These are phyloP conservation scores for Sedum album DNA, from an alignment of 164 flowering plant species.

Conservation along the genomic window DNA sequence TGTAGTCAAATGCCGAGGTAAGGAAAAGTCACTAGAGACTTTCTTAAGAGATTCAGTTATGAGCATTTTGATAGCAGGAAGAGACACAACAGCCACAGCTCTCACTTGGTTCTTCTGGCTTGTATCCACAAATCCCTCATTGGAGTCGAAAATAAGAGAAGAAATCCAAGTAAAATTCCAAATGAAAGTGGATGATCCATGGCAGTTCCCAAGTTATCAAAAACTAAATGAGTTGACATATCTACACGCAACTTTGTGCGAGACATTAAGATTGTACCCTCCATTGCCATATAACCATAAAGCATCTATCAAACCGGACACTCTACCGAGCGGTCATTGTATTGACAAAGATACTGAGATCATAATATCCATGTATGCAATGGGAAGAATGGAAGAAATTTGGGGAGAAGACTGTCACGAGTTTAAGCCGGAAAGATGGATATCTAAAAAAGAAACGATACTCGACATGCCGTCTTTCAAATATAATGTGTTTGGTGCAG, in stretches of 20 bases:
- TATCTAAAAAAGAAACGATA: conserved; percentile 24
- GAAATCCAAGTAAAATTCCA: conserved; percentile 17
- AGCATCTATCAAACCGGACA: conserved; percentile 16
- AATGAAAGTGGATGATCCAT: not conserved
- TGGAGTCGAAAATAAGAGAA: conserved; percentile 28
- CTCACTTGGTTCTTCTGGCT: no score
- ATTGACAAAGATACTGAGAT: conserved; percentile 17
- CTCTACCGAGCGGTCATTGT: conserved; percentile 35
- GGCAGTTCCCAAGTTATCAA: conserved; percentile 7
- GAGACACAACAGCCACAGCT: conserved; percentile 40
- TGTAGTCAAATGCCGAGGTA: not conserved
- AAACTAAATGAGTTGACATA: conserved; percentile 26
- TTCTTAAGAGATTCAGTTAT: not conserved
- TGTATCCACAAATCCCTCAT: conserved; percentile 27
- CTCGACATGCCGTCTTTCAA: conserved; percentile 27
- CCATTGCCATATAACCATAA: no score
- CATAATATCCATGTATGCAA: conserved; percentile 22
- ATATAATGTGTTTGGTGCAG: conserved; percentile 23
- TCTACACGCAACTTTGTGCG: conserved; percentile 37
- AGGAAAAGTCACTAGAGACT: not conserved
- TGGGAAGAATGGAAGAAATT: conserved; percentile 38
- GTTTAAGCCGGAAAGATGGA: no score
- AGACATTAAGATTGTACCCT: no score
- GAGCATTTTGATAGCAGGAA: conserved; percentile 43
- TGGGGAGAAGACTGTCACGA: conserved; percentile 47